Base-by-base conservation (phyloP, 371 early-diverging fungal species). In the Dichotomocladium elegans region DNA sequence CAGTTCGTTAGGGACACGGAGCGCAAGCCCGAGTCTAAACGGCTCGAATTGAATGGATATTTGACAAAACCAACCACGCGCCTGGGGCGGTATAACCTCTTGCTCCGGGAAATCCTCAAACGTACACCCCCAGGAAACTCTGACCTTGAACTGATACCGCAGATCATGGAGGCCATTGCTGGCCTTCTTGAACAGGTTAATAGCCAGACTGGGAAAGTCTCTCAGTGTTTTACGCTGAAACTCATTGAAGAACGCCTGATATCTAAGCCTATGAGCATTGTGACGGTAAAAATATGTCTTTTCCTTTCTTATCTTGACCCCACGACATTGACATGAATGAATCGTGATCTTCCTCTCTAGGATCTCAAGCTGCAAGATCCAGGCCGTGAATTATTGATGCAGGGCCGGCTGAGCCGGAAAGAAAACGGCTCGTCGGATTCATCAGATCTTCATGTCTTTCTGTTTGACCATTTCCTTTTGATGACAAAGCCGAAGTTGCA, bases 381-480 rank as follows among this genome's bases (percentile, higher is more conserved):
- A 17, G 83, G 82, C 17, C 80, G 95, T 12, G 73, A 81, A 45
- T 51, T 92, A 15, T 65, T 94, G 22, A 82, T 90, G 64, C 87
- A 90, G 43, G 93, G 95, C 37, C 75, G 79, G 21, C 72, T 95
- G 63, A 87, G 85, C 33, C 69, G 84, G 21, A 81, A 82, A 56
- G 68, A 82, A 14, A 70, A 81, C 35, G 82, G 83, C 22, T 47
- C 55, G 64, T 66, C 84, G 11, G 89, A 88, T 28, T 64, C 74
- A 12, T 70, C 82, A 0, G 86, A 89, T 29, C 53, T 94, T 1
- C 80, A 79, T 47, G 81, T 94, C 19, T 89, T 93, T 59, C 63
- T 95, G 41, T 90, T 96, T 52, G 97, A 96, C 64, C 92, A 96
- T 72, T 78, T 81, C 41, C 72, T 96, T 12, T 68, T 96, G 11